phyloP scores from a whole-genome alignment of 257 asterid genomes.

The Handroanthus guayacan region DNA sequence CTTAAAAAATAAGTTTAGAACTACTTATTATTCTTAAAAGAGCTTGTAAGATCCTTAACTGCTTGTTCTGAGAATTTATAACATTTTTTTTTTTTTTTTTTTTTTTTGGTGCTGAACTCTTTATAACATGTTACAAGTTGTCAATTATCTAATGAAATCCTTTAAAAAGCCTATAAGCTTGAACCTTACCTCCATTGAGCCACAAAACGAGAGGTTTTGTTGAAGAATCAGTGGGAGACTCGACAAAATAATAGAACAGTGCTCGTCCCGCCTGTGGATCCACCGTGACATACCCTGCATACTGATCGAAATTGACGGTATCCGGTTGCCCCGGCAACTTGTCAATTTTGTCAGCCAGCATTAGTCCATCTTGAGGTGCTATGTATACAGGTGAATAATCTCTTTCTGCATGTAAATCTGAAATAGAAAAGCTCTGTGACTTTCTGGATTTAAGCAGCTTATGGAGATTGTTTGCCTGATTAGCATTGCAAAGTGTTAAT shows the following conservation, averaged over 20 bases:
- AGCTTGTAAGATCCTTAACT: too few species aligned
- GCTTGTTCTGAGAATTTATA: too few species aligned
- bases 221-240: slow-evolving; percentile 48
- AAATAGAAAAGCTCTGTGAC: slow-evolving; percentile 18
- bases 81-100: too few species aligned
- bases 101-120: too few species aligned
- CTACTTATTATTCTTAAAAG: too few species aligned
- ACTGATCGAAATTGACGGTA: slow-evolving; percentile 54
- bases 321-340: slow-evolving; percentile 61
- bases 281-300: slow-evolving; percentile 60
- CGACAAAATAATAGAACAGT: slow-evolving; percentile 58
- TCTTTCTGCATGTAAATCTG: slow-evolving; percentile 19
- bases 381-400: slow-evolving; percentile 32
- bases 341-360: slow-evolving; percentile 45
- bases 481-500: slow-evolving; percentile 30
- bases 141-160: too few species aligned
- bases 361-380: slow-evolving; percentile 47
- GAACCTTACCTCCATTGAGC: slow-evolving; percentile 61
- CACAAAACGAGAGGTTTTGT: slow-evolving; percentile 55
- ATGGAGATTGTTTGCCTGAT: slow-evolving; percentile 31
- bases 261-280: slow-evolving; percentile 51
- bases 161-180: too few species aligned
- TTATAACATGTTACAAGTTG: too few species aligned
- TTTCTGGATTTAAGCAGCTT: slow-evolving; percentile 27
- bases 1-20: too few species aligned